phyloP scores from a whole-genome alignment of 2,329 filamentous ascomycete species.

The Claviceps paspali region DNA sequence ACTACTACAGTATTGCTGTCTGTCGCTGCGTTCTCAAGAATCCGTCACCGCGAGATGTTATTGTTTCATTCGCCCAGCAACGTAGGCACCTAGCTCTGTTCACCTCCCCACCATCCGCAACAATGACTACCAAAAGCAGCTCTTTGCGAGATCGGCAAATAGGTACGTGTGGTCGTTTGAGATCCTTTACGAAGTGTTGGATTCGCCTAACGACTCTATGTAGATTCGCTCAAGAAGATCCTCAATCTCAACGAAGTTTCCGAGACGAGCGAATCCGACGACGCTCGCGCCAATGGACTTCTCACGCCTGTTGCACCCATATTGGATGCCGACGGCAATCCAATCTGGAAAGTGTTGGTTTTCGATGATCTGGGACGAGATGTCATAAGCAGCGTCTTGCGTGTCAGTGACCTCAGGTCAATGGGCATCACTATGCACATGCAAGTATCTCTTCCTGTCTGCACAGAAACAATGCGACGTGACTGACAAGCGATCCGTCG shows the following conservation, averaged over 20 bases:
- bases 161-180: constrained; percentile 16
- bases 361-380: constrained; percentile 86
- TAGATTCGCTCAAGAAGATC: constrained; percentile 87
- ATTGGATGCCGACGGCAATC: constrained; percentile 72
- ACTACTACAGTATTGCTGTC: too few relatives aligned
- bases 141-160: constrained; percentile 37
- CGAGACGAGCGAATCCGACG: constrained; percentile 44
- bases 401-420: constrained; percentile 80
- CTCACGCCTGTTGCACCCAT: constrained; percentile 61
- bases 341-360: constrained; percentile 94
- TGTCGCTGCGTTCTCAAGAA: too few relatives aligned
- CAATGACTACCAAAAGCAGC: constrained; percentile 30
- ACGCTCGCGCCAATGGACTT: constrained; percentile 47
- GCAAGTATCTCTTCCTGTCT: constrained; percentile 29
- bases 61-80: not conserved
- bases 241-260: constrained; percentile 78
- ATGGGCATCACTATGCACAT: constrained; percentile 97
- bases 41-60: not conserved
- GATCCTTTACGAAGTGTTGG: not conserved
- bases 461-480: not conserved
- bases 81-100: not conserved
- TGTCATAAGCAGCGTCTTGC: constrained; percentile 90
- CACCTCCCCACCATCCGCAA: constrained; percentile 6
- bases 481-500: not conserved
- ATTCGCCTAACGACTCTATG: constrained; percentile 2